phyloP scores from a whole-genome alignment of 345 rosid species.

The Raphanus raphanistrum region DNA sequence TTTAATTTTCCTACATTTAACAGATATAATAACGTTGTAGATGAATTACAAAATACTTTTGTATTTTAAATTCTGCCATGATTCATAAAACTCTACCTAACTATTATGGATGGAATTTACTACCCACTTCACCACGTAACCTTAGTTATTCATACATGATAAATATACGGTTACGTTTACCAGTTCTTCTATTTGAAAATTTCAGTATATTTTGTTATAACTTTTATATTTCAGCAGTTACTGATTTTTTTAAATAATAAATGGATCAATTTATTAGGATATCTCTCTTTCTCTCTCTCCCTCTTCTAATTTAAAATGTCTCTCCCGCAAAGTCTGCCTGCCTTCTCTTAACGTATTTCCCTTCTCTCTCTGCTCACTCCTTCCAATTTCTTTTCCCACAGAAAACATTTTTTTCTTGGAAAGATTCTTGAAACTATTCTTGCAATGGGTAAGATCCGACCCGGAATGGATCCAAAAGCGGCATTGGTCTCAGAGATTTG shows the following conservation, averaged over 20 bases:
- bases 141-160: background rate
- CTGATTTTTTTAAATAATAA: background rate
- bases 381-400: background rate
- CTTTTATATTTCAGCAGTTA: background rate
- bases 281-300: background rate
- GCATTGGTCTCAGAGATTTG: constrained; percentile 63
- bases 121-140: background rate
- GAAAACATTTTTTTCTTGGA: background rate
- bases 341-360: constrained; percentile 62
- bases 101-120: background rate
- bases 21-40: constrained; percentile 9
- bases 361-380: constrained; percentile 20
- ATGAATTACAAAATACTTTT: background rate
- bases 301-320: constrained; percentile 61
- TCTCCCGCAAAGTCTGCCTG: constrained; percentile 58
- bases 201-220: background rate
- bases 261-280: background rate
- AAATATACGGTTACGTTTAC: constrained; percentile 20
- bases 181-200: constrained; percentile 11
- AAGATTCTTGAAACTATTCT: constrained; percentile 11
- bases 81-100: background rate
- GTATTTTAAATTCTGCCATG: background rate
- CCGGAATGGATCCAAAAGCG: constrained; percentile 50
- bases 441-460: constrained; percentile 52
- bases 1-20: background rate